Evolutionary conservation across 345 rosid genomes (phyloP).

Genomic region (Mallotus nudiflorus): DNA sequence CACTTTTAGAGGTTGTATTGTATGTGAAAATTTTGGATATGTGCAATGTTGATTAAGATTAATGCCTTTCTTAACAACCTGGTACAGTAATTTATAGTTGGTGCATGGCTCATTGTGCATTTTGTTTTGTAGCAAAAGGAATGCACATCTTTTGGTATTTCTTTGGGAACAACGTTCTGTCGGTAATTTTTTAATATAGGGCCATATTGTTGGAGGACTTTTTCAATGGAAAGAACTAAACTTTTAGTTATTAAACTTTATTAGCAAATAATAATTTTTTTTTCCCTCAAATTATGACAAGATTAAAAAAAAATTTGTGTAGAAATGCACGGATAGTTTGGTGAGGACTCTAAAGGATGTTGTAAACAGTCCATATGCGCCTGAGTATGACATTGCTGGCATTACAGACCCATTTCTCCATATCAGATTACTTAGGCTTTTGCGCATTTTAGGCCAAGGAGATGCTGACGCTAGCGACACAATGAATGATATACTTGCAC

Average conservation of each 20-base stretch:
- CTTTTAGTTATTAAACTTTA: constrained; percentile 5
- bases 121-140: constrained; percentile 19
- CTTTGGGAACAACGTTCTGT: neutral
- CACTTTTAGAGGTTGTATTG: neutral
- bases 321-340: constrained; percentile 92
- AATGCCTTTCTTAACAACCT: neutral
- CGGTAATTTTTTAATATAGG: neutral
- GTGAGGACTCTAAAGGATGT: constrained; percentile 83
- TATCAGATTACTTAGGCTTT: constrained; percentile 86
- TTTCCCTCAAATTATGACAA: constrained; percentile 9
- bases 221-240: neutral
- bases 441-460: constrained; percentile 90
- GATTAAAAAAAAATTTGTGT: constrained; percentile 25
- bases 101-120: neutral
- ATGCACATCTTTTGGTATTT: constrained; percentile 14
- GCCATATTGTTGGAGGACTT: neutral
- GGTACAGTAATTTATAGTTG: neutral
- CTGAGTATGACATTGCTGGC: constrained; percentile 98
- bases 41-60: neutral
- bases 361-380: constrained; percentile 89
- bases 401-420: constrained; percentile 98
- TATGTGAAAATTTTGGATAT: constrained; percentile 9
- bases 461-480: constrained; percentile 91
- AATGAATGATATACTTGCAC: constrained; percentile 99
- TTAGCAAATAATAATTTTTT: neutral